Conservation (phyloP, 2,329 filamentous ascomycete species). For the Onygenales sp. region DNA sequence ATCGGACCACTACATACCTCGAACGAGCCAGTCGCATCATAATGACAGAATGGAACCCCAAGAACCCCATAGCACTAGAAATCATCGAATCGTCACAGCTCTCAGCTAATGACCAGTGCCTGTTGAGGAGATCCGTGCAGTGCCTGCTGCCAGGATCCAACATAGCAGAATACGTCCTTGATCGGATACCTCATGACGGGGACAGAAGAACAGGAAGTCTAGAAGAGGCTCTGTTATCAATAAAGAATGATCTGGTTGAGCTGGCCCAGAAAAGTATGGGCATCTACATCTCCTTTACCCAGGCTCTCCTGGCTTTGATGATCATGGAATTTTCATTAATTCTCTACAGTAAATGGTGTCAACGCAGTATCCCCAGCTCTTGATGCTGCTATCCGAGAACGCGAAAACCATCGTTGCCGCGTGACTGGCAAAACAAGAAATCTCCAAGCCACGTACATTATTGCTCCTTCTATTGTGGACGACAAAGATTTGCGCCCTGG, state of each 20-base stretch:
- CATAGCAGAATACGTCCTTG: background rate
- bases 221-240: background rate
- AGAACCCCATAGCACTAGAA: background rate
- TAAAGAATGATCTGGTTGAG: background rate
- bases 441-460: slow-evolving; percentile 6
- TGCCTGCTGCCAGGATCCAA: background rate
- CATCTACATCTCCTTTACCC: slow-evolving; percentile 2
- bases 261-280: background rate
- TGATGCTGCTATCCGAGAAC: slow-evolving; percentile 7
- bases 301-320: background rate
- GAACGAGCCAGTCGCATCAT: too few relatives aligned
- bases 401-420: slow-evolving; percentile 7
- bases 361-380: slow-evolving; percentile 1
- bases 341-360: slow-evolving; percentile 3
- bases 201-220: background rate
- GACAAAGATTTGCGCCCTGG: slow-evolving; percentile 5
- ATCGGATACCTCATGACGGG: background rate
- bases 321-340: background rate
- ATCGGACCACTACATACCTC: too few relatives aligned
- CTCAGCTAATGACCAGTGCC: background rate
- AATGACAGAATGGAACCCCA: too few relatives aligned
- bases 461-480: slow-evolving; percentile 7
- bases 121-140: background rate
- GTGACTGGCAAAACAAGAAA: slow-evolving; percentile 4
- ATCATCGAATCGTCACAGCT: background rate